Conservation (phyloP, 2,329 filamentous ascomycete species). For the Cadophora malorum region DNA sequence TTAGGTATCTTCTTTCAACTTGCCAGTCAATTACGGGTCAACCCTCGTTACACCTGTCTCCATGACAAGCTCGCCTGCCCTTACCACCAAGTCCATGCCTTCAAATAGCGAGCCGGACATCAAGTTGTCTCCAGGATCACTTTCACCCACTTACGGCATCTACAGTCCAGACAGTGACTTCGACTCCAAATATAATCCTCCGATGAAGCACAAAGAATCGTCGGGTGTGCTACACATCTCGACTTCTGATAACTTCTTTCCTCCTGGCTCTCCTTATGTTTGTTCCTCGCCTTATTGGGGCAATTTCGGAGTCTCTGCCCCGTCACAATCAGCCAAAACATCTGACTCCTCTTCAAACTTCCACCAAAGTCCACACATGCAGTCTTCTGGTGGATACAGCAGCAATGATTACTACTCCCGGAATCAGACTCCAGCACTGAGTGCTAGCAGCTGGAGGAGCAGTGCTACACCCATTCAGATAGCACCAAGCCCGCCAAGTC, state of each 20-base stretch:
- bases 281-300: constrained; percentile 37
- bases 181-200: constrained; percentile 28
- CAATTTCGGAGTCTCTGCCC: constrained; percentile 38
- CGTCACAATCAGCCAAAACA: constrained; percentile 26
- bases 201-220: constrained; percentile 40
- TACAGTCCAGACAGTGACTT: constrained; percentile 34
- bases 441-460: background rate
- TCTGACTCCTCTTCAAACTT: constrained; percentile 35
- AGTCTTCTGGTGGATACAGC: constrained; percentile 32
- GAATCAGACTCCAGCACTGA: constrained; percentile 13
- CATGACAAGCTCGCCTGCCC: constrained; percentile 34
- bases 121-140: constrained; percentile 32
- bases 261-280: constrained; percentile 27
- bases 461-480: constrained; percentile 29
- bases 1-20: constrained; percentile 44
- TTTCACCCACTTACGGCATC: constrained; percentile 15
- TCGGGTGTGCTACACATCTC: constrained; percentile 28
- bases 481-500: constrained; percentile 7
- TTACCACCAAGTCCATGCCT: constrained; percentile 29
- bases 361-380: constrained; percentile 32
- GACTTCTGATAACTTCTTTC: constrained; percentile 33
- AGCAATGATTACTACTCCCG: constrained; percentile 28
- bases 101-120: constrained; percentile 29
- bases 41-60: constrained; percentile 41
- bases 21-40: constrained; percentile 40